Evolutionary conservation across 164 flowering plant genomes (phyloP).

Genomic region (Paratinospora sagittata): DNA sequence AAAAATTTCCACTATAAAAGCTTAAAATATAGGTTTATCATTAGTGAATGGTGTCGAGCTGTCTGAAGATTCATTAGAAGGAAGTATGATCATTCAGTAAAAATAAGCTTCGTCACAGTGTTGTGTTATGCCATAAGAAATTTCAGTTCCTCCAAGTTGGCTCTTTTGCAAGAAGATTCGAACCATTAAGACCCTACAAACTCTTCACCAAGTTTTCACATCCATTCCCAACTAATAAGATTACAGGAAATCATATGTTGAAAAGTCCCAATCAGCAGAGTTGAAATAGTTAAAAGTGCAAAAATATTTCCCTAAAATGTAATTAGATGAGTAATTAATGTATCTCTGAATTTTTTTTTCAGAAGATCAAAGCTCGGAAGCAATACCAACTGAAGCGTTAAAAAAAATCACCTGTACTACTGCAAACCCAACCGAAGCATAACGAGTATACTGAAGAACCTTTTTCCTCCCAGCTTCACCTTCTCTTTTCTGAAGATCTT

Average conservation of each 20-base stretch:
- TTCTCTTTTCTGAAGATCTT: conserved; percentile 98
- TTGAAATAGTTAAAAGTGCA: neutral
- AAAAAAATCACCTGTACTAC: conserved; percentile 65
- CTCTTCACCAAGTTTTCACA: neutral
- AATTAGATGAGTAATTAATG: neutral
- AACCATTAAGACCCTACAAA: conserved; percentile 1
- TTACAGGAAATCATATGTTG: too few species aligned
- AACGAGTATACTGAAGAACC: conserved; percentile 87
- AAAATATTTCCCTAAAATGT: neutral
- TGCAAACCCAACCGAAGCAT: conserved; percentile 99
- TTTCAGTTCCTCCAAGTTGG: conserved; percentile 1
- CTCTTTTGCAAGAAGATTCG: neutral
- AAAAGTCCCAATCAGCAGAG: too few species aligned
- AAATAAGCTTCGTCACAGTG: neutral
- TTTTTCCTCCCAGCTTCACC: conserved; percentile 99
- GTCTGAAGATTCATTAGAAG: neutral
- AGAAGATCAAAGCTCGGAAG: neutral
- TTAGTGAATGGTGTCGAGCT: neutral
- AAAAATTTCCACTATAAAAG: neutral
- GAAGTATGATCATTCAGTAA: neutral
- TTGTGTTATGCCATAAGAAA: neutral
- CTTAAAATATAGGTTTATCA: neutral
- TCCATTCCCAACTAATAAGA: neutral
- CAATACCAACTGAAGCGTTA: neutral
- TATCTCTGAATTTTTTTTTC: neutral